These are phyloP conservation scores for Glycyrrhiza uralensis DNA, from an alignment of 306 rosid species.

Conservation along the genomic window DNA sequence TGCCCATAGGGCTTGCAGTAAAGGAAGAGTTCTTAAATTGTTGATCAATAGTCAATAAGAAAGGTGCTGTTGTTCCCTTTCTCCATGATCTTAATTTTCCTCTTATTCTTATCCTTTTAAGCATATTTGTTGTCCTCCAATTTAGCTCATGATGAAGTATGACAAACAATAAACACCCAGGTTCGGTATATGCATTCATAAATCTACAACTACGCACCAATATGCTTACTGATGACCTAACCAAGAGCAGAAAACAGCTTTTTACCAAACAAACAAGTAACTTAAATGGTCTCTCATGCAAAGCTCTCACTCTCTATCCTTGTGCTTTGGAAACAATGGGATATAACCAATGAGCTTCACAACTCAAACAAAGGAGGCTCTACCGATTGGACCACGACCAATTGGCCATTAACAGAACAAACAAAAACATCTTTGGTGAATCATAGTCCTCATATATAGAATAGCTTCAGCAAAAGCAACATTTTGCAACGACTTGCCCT, in stretches of 20 bases:
- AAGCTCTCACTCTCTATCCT: not conserved
- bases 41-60: not conserved
- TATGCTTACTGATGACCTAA: not conserved
- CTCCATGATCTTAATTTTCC: constrained; percentile 2
- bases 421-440: not conserved
- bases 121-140: not conserved
- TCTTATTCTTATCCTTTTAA: not conserved
- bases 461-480: not conserved
- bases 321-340: constrained; percentile 8
- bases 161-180: not conserved
- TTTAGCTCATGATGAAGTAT: not conserved
- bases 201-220: not conserved
- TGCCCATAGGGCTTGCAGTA: constrained; percentile 7
- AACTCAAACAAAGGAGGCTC: not conserved
- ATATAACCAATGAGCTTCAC: not conserved
- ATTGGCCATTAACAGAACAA: not conserved
- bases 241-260: not conserved
- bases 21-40: not conserved
- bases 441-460: not conserved
- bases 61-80: constrained; percentile 20
- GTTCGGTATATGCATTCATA: not conserved
- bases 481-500: not conserved
- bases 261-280: not conserved
- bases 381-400: not conserved
- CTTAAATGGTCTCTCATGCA: not conserved